phyloP scores from a whole-genome alignment of 192 early-diverging fungal species.

The Tieghemiomyces parasiticus region DNA sequence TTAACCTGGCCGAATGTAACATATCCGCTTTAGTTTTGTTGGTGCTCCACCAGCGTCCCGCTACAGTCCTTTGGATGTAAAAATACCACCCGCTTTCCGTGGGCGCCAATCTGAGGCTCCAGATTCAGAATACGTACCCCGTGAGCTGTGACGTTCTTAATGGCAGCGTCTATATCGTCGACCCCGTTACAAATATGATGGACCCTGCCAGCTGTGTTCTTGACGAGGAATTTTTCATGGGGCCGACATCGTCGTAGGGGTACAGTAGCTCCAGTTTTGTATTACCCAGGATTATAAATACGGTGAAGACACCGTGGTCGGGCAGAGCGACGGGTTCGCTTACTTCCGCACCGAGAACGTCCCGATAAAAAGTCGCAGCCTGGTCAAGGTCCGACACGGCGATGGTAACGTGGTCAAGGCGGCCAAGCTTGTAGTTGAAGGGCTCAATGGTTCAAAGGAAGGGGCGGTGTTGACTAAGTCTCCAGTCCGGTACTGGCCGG shows the following conservation, averaged over 20 bases:
- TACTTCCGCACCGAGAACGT: slow-evolving; percentile 53
- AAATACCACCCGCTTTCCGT: slow-evolving; percentile 63
- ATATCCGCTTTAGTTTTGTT: slow-evolving; percentile 24
- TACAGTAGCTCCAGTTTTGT: slow-evolving; percentile 75
- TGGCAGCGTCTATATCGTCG: slow-evolving; percentile 46
- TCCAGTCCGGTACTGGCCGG: too few species aligned
- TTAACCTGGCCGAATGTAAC: too few species aligned
- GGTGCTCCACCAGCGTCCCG: slow-evolving; percentile 63
- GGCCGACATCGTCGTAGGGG: slow-evolving; percentile 56
- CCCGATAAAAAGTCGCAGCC: slow-evolving; percentile 48
- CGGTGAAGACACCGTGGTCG: slow-evolving; percentile 75
- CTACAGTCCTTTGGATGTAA: slow-evolving; percentile 74
- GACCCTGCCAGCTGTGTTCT: slow-evolving; percentile 67
- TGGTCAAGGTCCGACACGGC: slow-evolving; percentile 63
- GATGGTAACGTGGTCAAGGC: slow-evolving; percentile 70
- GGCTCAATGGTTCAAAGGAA: too few species aligned
- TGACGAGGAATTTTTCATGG: slow-evolving; percentile 64
- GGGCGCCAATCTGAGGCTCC: slow-evolving; percentile 70
- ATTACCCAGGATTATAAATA: slow-evolving; percentile 73
- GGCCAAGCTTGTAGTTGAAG: slow-evolving; percentile 62
- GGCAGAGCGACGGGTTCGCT: slow-evolving; percentile 52
- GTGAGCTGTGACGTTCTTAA: slow-evolving; percentile 43
- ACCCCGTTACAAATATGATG: slow-evolving; percentile 76
- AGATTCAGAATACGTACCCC: slow-evolving; percentile 47
- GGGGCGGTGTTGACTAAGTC: too few species aligned